Evolutionary conservation across 2,329 filamentous ascomycete genomes (phyloP), one percentile per base, ranked within the genome.

Genomic region (Ophiostoma sp.): DNA sequence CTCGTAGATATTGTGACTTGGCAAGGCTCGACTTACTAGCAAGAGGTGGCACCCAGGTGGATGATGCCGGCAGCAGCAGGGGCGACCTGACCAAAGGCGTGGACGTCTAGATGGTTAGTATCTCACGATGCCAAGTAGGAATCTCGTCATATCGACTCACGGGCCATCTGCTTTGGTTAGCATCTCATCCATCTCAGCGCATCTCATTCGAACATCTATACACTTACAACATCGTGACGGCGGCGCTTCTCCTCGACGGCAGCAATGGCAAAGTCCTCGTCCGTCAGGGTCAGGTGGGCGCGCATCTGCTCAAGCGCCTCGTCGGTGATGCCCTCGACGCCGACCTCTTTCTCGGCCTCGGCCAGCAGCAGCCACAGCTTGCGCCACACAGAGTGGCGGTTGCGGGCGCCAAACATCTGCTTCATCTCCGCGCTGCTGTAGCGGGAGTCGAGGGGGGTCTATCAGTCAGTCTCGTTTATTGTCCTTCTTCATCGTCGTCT

Each of bases 331-430:
- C 81, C 78, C 10, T 86, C 82, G 66, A 96, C 86, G 2, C 93
- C 93, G 1, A 96, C 85, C 79, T 94, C 90, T 78, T 89, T 89
- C 83, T 97, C 90, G 11, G 86, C 84, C 83, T 96, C 90, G 33
- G 93, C 93, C 13, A 97, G 89, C 80, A 85, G 89, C 64, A 94
- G 82, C 94, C 94, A 97, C 23, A 97, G 87, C 78, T 91, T 85
- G 73, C 93, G 88, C 93, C 93, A 96, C 70, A 88, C 93, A 60
- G 87, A 89, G 79, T 89, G 88, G 39, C 93, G 86, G 69, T 87
- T 89, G 62, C 92, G 87, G 71, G 89, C 87, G 75, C 89, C 90
- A 83, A 97, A 97, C 72, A 97, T 87, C 74, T 86, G 84, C 76
- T 89, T 86, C 90, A 95, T 94, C 80, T 91, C 90, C 73, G 79